Base-by-base conservation (phyloP, 345 rosid genomes). In the Litchi chinensis region DNA sequence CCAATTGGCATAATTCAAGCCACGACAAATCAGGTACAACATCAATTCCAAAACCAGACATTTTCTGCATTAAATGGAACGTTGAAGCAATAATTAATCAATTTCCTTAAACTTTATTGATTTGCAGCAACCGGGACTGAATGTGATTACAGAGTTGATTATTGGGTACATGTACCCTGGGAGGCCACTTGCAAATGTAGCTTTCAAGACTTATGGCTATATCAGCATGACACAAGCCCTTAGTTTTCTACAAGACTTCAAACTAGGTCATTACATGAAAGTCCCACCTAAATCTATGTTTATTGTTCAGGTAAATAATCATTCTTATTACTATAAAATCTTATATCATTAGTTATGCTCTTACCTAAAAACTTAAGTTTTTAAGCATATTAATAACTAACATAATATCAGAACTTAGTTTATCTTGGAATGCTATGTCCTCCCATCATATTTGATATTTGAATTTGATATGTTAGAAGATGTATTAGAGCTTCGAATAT, bases 251-350 rank as follows among this genome's bases (percentile, higher is more conserved):
- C 50, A 68, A 0, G 93, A 90, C 79, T 90, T 90, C 83, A 88
- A 88, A 77, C 77, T 88, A 22, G 91, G 91, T 8, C 93, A 90
- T 81, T 88, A 87, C 71, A 87, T 90, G 90, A 88, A 90, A 79
- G 80, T 90, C 13, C 90, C 92, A 8, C 92, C 93, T 0, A 85
- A 77, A 79, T 86, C 92, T 40, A 88, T 90, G 91, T 90, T 87
- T 64, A 2, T 85, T 50, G 89, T 84, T 21, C 93, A 90, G 89
- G 91, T 87, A 67, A 46, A 22, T 54, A n/a, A 16, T 0, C 3
- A 24, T 48, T 54, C 43, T 15, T 0, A 65, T 32, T 32, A 32
- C 4, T 3, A 2, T 2, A 48, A 22, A 43, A 15, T 5, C 11
- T 63, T 43, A 3, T 43, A 11, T 46, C 52, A 6, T 7, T 46